Evolutionary conservation across 148 eudicot species (phyloP).

Genomic region (Vaccinium macrocarpon): DNA sequence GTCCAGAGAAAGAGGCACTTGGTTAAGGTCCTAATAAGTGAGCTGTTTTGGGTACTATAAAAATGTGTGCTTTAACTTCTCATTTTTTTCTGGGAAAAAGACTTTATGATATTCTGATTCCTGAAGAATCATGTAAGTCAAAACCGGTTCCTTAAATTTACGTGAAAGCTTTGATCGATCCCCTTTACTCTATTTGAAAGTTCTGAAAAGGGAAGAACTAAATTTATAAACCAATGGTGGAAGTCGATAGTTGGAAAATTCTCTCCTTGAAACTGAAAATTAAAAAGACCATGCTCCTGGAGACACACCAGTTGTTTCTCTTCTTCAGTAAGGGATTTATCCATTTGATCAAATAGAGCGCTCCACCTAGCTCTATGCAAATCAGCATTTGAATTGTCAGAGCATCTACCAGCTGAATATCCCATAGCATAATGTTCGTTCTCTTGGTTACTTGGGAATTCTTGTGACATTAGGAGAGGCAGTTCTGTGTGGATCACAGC

Average conservation of each 20-base stretch:
- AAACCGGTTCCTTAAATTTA: not conserved
- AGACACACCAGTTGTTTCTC: constrained; percentile 77
- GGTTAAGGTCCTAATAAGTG: not conserved
- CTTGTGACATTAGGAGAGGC: constrained; percentile 64
- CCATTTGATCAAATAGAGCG: constrained; percentile 70
- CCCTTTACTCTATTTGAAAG: not conserved
- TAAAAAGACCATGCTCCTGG: not conserved
- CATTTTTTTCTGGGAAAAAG: not conserved
- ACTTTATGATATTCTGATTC: not conserved
- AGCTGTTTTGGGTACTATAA: not conserved
- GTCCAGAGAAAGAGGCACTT: not conserved
- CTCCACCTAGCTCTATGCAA: constrained; percentile 68
- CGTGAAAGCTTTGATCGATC: not conserved
- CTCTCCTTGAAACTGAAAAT: not conserved
- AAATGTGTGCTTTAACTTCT: not conserved
- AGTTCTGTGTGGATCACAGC: constrained; percentile 71
- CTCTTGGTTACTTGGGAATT: constrained; percentile 60
- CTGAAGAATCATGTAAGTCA: not conserved
- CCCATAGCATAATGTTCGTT: constrained; percentile 28
- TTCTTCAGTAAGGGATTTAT: constrained; percentile 70
- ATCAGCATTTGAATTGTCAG: constrained; percentile 35
- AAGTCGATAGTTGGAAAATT: not conserved
- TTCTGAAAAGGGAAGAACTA: not conserved
- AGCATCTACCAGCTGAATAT: constrained; percentile 22
- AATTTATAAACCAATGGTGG: not conserved